Conservation (phyloP, 345 rosid species). For the Brassica incana region DNA sequence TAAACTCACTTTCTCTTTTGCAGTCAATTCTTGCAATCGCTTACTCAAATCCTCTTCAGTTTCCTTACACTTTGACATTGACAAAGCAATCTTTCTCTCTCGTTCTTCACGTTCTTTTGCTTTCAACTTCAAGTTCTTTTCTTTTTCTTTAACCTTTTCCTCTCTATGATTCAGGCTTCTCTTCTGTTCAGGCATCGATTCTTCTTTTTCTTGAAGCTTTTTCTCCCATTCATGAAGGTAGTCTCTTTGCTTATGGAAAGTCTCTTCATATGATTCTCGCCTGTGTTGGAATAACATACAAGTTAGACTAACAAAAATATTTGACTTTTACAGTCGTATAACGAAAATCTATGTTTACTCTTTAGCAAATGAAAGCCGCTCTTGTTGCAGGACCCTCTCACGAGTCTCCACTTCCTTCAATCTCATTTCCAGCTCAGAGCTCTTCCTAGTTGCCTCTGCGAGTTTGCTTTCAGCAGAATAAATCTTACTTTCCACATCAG, state of each 20-base stretch:
- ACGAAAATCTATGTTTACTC: conserved; percentile 49
- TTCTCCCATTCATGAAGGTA: conserved; percentile 76
- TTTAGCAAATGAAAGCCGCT: conserved; percentile 59
- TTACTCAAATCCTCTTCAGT: conserved; percentile 55
- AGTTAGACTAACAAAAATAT: neutral
- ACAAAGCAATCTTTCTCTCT: conserved; percentile 51
- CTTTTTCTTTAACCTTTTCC: conserved; percentile 61
- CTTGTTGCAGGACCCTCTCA: conserved; percentile 64
- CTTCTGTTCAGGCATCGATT: conserved; percentile 52
- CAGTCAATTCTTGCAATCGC: conserved; percentile 55
- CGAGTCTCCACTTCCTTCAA: conserved; percentile 75
- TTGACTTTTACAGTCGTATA: neutral
- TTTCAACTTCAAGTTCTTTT: conserved; percentile 48
- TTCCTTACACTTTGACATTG: conserved; percentile 54
- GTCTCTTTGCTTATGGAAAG: conserved; percentile 66
- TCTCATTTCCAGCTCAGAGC: conserved; percentile 67
- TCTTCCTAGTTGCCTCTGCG: conserved; percentile 64
- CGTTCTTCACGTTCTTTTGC: conserved; percentile 57
- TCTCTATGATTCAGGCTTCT: conserved; percentile 61
- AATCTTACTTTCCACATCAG: conserved; percentile 62
- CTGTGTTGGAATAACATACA: conserved; percentile 40
- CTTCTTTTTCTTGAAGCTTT: conserved; percentile 56
- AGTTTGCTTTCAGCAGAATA: conserved; percentile 64
- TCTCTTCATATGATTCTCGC: conserved; percentile 69
- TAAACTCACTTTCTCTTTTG: conserved; percentile 64